A percentile compares a stretch with the other conserved stretches of the same genome.
Evolutionary conservation across 2,329 filamentous ascomycete species (phyloP).

Genomic region (Stemphylium beticola): DNA sequence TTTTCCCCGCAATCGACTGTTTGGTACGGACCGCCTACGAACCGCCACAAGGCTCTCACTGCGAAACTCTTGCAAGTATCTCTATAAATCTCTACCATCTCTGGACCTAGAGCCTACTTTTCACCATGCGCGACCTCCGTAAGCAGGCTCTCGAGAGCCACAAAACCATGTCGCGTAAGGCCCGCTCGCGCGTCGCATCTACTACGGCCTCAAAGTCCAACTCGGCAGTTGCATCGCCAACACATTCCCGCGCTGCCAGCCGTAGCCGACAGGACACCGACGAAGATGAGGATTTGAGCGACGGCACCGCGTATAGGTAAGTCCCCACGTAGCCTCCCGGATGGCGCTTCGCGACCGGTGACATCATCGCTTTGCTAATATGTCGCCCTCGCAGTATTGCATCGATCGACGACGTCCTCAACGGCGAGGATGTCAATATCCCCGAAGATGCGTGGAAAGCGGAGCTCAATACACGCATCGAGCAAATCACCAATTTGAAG

Average conservation of each 20-base stretch:
- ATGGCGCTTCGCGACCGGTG: conserved; percentile 12
- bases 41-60: conserved; percentile 15
- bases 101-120: not conserved
- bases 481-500: conserved; percentile 78
- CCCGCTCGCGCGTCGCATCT: conserved; percentile 62
- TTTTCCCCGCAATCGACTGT: conserved; percentile 32
- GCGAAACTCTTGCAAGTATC: not conserved
- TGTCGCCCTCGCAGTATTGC: conserved; percentile 57
- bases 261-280: conserved; percentile 69
- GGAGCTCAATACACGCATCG: conserved; percentile 69
- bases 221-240: conserved; percentile 64
- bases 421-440: conserved; percentile 57
- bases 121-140: conserved; percentile 65
- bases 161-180: conserved; percentile 75
- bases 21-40: conserved; percentile 9
- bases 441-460: conserved; percentile 64
- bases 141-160: conserved; percentile 74
- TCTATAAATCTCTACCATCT: not conserved
- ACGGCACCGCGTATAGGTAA: conserved; percentile 65
- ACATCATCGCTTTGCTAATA: conserved; percentile 41
- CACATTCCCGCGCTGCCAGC: conserved; percentile 57
- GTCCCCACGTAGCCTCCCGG: conserved; percentile 15
- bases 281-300: conserved; percentile 67
- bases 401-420: conserved; percentile 70
- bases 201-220: conserved; percentile 64